A percentile compares a stretch with the other conserved stretches of the same genome.
Evolutionary conservation across 495 filamentous ascomycete genomes (phyloP).

Genomic region (Evernia prunastri): DNA sequence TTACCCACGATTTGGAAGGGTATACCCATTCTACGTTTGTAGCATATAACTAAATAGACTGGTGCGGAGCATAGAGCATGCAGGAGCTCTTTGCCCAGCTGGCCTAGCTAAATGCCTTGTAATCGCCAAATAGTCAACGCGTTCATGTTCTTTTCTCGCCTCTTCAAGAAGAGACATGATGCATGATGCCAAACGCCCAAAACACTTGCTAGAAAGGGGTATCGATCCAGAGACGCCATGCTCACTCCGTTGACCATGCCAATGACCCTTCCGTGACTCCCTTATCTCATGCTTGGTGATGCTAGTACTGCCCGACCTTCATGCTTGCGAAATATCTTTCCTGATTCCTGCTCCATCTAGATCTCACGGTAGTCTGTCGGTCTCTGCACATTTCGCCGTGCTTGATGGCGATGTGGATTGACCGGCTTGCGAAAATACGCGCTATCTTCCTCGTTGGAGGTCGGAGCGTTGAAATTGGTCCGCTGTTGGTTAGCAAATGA

Average conservation of each 20-base stretch:
- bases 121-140: background rate
- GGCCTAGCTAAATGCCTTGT: background rate
- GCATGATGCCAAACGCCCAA: slow-evolving; percentile 1
- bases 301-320: background rate
- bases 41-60: background rate
- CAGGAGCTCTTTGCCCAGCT: background rate
- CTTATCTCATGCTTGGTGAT: background rate
- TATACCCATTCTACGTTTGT: background rate
- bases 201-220: slow-evolving; percentile 8
- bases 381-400: slow-evolving; percentile 65
- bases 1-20: background rate
- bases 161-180: background rate
- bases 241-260: slow-evolving; percentile 8
- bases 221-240: slow-evolving; percentile 12
- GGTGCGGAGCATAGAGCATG: background rate
- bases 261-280: background rate
- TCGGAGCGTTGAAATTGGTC: slow-evolving; percentile 53
- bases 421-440: slow-evolving; percentile 95
- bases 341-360: slow-evolving; percentile 28
- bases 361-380: slow-evolving; percentile 86
- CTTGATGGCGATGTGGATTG: slow-evolving; percentile 87
- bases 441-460: slow-evolving; percentile 72
- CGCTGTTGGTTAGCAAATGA: slow-evolving; percentile 69
- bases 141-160: background rate
- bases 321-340: no score